These are phyloP conservation scores for Penicillium verrucosum DNA, from an alignment of 2,329 filamentous ascomycete species.

Conservation along the genomic window DNA sequence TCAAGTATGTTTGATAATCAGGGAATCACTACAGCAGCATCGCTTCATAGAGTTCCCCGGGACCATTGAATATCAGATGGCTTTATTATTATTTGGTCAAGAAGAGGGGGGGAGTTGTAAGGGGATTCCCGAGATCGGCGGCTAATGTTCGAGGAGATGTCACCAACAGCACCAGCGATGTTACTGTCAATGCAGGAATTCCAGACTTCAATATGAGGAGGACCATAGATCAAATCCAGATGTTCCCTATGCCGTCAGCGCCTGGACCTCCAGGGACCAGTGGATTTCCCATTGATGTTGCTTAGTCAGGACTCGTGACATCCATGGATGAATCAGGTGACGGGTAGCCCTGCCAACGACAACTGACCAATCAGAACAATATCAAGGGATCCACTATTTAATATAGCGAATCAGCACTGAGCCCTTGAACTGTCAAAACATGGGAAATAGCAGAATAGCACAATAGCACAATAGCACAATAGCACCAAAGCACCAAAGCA, in stretches of 20 bases:
- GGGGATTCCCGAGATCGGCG: not conserved
- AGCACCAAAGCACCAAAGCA: not conserved
- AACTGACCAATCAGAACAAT: slow-evolving; percentile 10
- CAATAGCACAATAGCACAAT: not conserved
- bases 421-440: slow-evolving; percentile 2
- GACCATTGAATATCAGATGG: slow-evolving; percentile 1
- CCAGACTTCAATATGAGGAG: not conserved
- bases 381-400: slow-evolving; percentile 1
- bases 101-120: not conserved
- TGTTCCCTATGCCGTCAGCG: slow-evolving; percentile 5
- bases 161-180: not conserved
- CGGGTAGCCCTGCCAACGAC: slow-evolving; percentile 23
- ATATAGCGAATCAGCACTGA: slow-evolving; percentile 15
- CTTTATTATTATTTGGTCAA: slow-evolving; percentile 5
- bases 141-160: not conserved
- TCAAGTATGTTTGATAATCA: slow-evolving; percentile 3
- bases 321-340: slow-evolving; percentile 11
- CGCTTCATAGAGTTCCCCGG: slow-evolving; percentile 5
- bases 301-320: slow-evolving; percentile 14
- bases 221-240: not conserved
- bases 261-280: slow-evolving; percentile 7
- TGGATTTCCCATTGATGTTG: slow-evolving; percentile 3
- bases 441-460: slow-evolving; percentile 1
- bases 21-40: slow-evolving; percentile 19
- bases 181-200: not conserved